A percentile compares a stretch with the other conserved stretches of the same genome.
phyloP scores from a whole-genome alignment of 1,284 basidiomycete genomes.

The Moesziomyces sp. region DNA sequence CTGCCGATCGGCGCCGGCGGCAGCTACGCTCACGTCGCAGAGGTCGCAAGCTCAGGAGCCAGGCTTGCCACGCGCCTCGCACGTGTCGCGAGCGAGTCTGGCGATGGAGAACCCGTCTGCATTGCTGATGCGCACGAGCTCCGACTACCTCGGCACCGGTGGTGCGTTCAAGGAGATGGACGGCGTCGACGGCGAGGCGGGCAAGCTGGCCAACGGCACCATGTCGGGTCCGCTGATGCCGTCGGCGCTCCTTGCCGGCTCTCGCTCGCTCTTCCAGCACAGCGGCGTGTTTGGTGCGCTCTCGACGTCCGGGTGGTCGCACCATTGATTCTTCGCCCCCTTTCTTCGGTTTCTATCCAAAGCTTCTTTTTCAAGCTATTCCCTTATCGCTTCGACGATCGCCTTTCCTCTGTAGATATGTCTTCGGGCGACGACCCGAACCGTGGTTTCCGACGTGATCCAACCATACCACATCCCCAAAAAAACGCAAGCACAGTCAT shows the following conservation, averaged over 20 bases:
- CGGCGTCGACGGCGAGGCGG: constrained; percentile 25
- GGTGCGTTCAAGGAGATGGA: constrained; percentile 28
- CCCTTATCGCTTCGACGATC: neutral
- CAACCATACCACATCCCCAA: constrained; percentile 4
- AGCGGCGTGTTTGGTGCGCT: constrained; percentile 40
- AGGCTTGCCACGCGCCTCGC: constrained; percentile 7
- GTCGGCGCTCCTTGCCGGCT: constrained; percentile 39
- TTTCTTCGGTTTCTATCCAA: neutral
- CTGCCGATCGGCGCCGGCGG: constrained; percentile 53
- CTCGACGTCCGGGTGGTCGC: constrained; percentile 30
- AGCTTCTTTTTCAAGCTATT: no score
- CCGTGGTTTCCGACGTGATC: no score
- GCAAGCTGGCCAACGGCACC: constrained; percentile 35
- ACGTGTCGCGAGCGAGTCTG: constrained; percentile 26
- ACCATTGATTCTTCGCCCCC: constrained; percentile 1
- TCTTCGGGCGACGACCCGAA: no score
- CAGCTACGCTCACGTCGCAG: constrained; percentile 11
- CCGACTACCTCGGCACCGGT: constrained; percentile 17
- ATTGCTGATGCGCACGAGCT: constrained; percentile 26
- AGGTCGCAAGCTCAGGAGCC: constrained; percentile 3
- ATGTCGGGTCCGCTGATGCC: constrained; percentile 47
- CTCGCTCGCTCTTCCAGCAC: constrained; percentile 34
- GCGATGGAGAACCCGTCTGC: constrained; percentile 30
- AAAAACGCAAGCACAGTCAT: constrained; percentile 3
- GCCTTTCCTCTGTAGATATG: constrained; percentile 8